phyloP scores from a whole-genome alignment of 768 basidiomycete species.

The Trametes gibbosa region DNA sequence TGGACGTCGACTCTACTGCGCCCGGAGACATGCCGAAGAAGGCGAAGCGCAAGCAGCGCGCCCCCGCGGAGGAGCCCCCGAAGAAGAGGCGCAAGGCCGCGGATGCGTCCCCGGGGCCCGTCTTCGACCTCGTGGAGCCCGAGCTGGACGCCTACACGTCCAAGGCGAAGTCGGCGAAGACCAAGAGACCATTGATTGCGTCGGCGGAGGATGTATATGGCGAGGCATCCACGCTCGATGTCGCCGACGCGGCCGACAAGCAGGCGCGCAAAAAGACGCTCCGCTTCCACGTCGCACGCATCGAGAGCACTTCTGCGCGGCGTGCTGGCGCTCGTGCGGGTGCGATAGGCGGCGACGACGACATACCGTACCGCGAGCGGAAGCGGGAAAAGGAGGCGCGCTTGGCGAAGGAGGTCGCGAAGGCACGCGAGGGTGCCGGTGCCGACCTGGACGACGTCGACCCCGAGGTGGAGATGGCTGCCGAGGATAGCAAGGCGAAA shows the following conservation, averaged over 20 bases:
- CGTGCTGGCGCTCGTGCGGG: slow-evolving; percentile 70
- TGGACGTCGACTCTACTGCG: slow-evolving; percentile 19
- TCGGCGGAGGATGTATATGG: slow-evolving; percentile 81
- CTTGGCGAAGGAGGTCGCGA: slow-evolving; percentile 51
- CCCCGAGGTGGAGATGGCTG: slow-evolving; percentile 31
- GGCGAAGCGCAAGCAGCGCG: slow-evolving; percentile 20
- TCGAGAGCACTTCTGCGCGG: slow-evolving; percentile 76
- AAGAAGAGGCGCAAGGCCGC: slow-evolving; percentile 62
- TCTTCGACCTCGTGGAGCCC: slow-evolving; percentile 82
- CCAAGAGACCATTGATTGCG: slow-evolving; percentile 35
- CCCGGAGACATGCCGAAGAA: slow-evolving; percentile 26
- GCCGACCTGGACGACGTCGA: slow-evolving; percentile 65
- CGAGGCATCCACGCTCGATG: slow-evolving; percentile 66
- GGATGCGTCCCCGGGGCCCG: slow-evolving; percentile 30
- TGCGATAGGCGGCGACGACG: slow-evolving; percentile 88
- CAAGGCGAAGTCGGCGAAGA: slow-evolving; percentile 31
- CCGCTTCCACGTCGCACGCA: slow-evolving; percentile 91
- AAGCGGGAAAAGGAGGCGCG: slow-evolving; percentile 60
- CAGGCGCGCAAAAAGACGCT: slow-evolving; percentile 76
- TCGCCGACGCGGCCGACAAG: slow-evolving; percentile 82
- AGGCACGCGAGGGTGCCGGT: slow-evolving; percentile 48
- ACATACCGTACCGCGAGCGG: slow-evolving; percentile 84
- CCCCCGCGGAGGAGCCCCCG: slow-evolving; percentile 35
- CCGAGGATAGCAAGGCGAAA: slow-evolving; percentile 24
- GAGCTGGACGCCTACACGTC: slow-evolving; percentile 46